Percentiles rank a stretch among this genome's conserved stretches.
Conservation (phyloP, 495 filamentous ascomycete genomes). For the Haplographium delicatum region DNA sequence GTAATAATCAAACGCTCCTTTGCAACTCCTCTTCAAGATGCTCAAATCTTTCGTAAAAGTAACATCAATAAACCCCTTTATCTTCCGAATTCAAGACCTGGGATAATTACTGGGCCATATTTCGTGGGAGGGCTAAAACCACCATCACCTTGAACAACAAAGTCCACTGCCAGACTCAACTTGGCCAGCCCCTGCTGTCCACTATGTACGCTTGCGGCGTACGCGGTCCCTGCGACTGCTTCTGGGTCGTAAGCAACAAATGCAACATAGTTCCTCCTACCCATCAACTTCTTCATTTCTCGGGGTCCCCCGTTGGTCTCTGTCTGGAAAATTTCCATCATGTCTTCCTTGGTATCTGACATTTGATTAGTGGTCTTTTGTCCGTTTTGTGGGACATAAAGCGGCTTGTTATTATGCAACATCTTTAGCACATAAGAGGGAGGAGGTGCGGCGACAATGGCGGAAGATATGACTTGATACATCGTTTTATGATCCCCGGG, state of each 20-base stretch:
- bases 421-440: constrained; percentile 82
- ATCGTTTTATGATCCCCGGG: constrained; percentile 96
- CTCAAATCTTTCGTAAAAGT: constrained; percentile 5
- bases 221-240: constrained; percentile 49
- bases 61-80: constrained; percentile 17
- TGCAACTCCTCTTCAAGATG: constrained; percentile 21
- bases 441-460: constrained; percentile 84
- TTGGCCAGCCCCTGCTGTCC: constrained; percentile 51
- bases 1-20: constrained; percentile 15
- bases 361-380: constrained; percentile 59
- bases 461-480: constrained; percentile 93
- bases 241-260: constrained; percentile 92
- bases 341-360: constrained; percentile 92
- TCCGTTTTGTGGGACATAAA: constrained; percentile 89
- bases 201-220: constrained; percentile 34
- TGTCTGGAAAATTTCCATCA: constrained; percentile 97
- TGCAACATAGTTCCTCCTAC: constrained; percentile 86
- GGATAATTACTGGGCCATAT: constrained; percentile 95
- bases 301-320: constrained; percentile 76
- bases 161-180: constrained; percentile 88
- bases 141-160: constrained; percentile 93
- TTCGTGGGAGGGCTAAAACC: constrained; percentile 75
- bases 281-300: constrained; percentile 89
- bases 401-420: constrained; percentile 82
- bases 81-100: constrained; percentile 80